Evolutionary conservation across 2,329 filamentous ascomycete genomes (phyloP).

Genomic region (Botrytis sinoallii): DNA sequence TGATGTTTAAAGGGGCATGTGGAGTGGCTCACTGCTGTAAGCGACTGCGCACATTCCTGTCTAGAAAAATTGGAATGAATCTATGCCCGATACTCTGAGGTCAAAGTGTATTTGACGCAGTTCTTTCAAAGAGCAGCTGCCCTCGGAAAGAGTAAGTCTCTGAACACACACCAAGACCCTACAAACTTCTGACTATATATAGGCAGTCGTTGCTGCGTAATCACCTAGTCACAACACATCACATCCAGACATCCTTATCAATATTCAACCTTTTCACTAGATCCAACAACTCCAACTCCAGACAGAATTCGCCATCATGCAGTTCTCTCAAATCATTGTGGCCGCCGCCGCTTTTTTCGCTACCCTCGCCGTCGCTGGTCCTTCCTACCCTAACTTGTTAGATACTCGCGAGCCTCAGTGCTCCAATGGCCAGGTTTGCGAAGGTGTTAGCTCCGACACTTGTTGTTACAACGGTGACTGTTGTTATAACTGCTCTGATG

Average conservation of each 20-base stretch:
- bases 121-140: background rate
- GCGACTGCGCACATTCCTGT: background rate
- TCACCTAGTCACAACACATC: background rate
- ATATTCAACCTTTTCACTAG: background rate
- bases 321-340: background rate
- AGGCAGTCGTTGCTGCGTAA: background rate
- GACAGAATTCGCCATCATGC: background rate
- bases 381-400: background rate
- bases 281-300: background rate
- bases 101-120: background rate
- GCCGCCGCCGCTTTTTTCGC: background rate
- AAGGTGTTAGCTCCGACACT: background rate
- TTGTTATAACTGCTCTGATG: background rate
- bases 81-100: background rate
- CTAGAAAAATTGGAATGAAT: background rate
- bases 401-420: background rate
- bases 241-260: background rate
- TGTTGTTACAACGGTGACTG: background rate
- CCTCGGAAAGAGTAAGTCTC: background rate
- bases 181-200: background rate
- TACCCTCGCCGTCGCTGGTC: background rate
- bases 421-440: background rate
- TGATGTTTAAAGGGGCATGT: background rate
- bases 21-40: background rate
- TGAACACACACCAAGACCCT: background rate